These are phyloP conservation scores for Plasmodium adleri DNA, from an alignment of 169 alveolate genomes.

Conservation along the genomic window DNA sequence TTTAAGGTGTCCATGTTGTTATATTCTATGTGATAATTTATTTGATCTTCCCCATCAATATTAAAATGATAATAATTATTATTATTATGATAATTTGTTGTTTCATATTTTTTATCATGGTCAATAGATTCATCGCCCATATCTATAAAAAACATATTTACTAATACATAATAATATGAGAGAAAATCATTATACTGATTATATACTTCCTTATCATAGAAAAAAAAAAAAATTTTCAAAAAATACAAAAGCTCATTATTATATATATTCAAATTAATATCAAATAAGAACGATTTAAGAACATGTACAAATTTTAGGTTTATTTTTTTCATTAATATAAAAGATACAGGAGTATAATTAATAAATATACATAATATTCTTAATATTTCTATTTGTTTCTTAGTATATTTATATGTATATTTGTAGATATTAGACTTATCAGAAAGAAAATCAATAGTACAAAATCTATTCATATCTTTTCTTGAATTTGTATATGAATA, in stretches of 20 bases:
- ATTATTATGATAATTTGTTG: not conserved
- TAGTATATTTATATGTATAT: slow-evolving; percentile 37
- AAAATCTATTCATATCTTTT: slow-evolving; percentile 12
- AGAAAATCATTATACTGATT: slow-evolving; percentile 35
- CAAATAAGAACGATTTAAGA: slow-evolving; percentile 30
- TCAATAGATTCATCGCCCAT: not conserved
- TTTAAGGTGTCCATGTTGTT: not conserved
- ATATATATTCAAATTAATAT: slow-evolving; percentile 36
- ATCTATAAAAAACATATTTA: slow-evolving; percentile 33
- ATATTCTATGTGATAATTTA: not conserved
- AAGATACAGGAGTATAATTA: slow-evolving; percentile 69
- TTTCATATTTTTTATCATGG: not conserved
- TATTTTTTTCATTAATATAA: slow-evolving; percentile 48
- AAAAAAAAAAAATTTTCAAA: slow-evolving; percentile 52
- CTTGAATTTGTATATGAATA: no score
- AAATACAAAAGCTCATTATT: slow-evolving; percentile 44
- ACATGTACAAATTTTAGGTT: slow-evolving; percentile 17
- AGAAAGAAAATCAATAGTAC: slow-evolving; percentile 20
- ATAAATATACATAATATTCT: slow-evolving; percentile 57
- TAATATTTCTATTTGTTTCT: slow-evolving; percentile 55
- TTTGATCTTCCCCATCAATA: not conserved
- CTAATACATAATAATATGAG: slow-evolving; percentile 15
- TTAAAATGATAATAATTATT: not conserved
- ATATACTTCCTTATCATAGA: slow-evolving; percentile 50
- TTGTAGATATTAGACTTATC: not conserved